Percentiles rank a stretch among this genome's conserved stretches.
Evolutionary conservation across 1,284 basidiomycete genomes (phyloP).

Genomic region (Trichosporon sp.): DNA sequence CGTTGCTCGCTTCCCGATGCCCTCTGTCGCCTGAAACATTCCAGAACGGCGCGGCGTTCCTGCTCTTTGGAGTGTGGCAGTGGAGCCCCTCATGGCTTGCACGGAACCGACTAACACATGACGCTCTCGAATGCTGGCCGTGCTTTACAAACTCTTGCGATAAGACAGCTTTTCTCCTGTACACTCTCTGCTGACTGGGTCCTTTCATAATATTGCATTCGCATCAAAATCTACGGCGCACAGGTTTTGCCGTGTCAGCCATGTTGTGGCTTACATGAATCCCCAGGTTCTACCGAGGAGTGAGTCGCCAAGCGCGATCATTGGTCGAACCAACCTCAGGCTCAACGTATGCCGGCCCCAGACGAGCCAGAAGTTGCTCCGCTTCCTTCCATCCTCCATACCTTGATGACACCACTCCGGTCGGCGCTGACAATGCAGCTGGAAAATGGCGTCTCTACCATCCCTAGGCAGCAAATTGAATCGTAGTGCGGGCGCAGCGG

Average conservation of each 20-base stretch:
- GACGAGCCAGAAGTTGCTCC: not conserved
- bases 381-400: conserved; percentile 43
- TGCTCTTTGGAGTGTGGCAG: not conserved
- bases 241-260: not conserved
- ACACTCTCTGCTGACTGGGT: no score
- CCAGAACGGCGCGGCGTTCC: not conserved
- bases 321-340: not conserved
- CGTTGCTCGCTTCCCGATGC: not conserved
- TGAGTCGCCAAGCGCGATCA: not conserved
- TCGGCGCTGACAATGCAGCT: conserved; percentile 45
- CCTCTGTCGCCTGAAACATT: not conserved
- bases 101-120: not conserved
- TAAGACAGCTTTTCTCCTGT: no score
- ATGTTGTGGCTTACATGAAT: not conserved
- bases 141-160: not conserved
- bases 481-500: conserved; percentile 47
- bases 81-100: not conserved
- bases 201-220: no score
- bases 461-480: conserved; percentile 37
- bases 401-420: conserved; percentile 45
- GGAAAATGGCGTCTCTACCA: conserved; percentile 44
- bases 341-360: not conserved
- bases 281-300: not conserved
- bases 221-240: not conserved
- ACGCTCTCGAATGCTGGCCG: not conserved